phyloP scores from a whole-genome alignment of 129 eudicot species.

The Mikania micrantha region DNA sequence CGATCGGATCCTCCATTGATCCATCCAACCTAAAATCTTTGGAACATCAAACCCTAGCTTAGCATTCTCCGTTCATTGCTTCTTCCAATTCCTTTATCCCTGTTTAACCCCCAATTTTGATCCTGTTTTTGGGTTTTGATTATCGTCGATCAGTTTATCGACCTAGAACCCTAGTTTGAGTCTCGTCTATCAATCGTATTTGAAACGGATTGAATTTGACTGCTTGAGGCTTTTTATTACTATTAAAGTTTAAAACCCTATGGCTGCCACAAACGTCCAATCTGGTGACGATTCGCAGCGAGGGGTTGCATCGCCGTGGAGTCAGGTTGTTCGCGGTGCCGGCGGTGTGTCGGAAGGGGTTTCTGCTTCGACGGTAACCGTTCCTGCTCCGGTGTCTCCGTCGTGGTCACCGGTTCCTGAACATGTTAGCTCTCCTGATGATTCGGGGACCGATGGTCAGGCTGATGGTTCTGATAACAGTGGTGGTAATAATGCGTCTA shows the following conservation, averaged over 20 bases:
- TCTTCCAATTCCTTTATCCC: neutral
- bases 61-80: slow-evolving; percentile 20
- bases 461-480: slow-evolving; percentile 24
- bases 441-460: slow-evolving; percentile 22
- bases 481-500: slow-evolving; percentile 28
- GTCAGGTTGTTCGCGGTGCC: slow-evolving; percentile 40
- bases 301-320: slow-evolving; percentile 28
- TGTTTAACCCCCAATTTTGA: slow-evolving; percentile 17
- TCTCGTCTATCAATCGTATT: slow-evolving; percentile 1
- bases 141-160: slow-evolving; percentile 25
- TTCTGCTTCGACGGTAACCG: no score
- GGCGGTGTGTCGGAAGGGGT: slow-evolving; percentile 19
- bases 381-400: slow-evolving; percentile 26
- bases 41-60: slow-evolving; percentile 28
- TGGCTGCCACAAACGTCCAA: slow-evolving; percentile 31
- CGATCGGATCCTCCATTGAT: slow-evolving; percentile 27
- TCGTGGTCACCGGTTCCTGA: slow-evolving; percentile 23
- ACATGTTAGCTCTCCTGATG: slow-evolving; percentile 20
- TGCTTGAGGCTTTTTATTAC: neutral
- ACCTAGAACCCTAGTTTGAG: slow-evolving; percentile 25
- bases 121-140: slow-evolving; percentile 10
- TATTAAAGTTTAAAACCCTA: slow-evolving; percentile 27
- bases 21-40: slow-evolving; percentile 24
- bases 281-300: slow-evolving; percentile 27
- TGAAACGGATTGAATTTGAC: slow-evolving; percentile 7